phyloP scores from a whole-genome alignment of 768 basidiomycete genomes.

The Sarcodon aspratus region DNA sequence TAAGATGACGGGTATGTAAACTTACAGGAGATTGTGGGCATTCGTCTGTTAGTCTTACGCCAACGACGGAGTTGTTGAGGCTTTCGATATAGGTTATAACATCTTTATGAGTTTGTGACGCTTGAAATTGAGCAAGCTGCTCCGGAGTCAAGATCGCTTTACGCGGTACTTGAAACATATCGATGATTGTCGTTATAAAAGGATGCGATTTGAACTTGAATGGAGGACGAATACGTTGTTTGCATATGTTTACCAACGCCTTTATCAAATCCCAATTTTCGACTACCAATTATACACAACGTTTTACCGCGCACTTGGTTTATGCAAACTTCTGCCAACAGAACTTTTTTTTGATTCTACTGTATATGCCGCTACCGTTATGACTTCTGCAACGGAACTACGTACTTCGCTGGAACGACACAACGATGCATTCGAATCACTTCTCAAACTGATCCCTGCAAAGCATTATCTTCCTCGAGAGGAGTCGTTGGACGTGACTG shows the following conservation, averaged over 20 bases:
- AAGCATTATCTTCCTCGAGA: slow-evolving; percentile 77
- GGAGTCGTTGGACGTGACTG: slow-evolving; percentile 39
- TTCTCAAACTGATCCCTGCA: slow-evolving; percentile 80
- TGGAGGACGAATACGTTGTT: background rate
- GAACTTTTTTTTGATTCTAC: too few relatives aligned
- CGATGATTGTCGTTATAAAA: slow-evolving; percentile 12
- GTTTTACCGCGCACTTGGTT: too few relatives aligned
- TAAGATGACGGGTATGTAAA: slow-evolving; percentile 6
- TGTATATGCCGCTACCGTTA: background rate
- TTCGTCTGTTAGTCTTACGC: slow-evolving; percentile 62
- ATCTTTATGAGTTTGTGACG: slow-evolving; percentile 54
- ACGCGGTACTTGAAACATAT: slow-evolving; percentile 34
- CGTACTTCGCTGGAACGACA: slow-evolving; percentile 66
- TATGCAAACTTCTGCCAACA: too few relatives aligned
- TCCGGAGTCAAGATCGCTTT: slow-evolving; percentile 69
- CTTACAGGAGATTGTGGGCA: slow-evolving; percentile 51
- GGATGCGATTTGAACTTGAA: background rate
- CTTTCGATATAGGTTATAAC: slow-evolving; percentile 62
- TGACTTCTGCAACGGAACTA: slow-evolving; percentile 34
- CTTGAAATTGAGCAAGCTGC: slow-evolving; percentile 77
- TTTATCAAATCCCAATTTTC: too few relatives aligned
- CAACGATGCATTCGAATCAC: slow-evolving; percentile 76
- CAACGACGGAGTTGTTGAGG: slow-evolving; percentile 67
- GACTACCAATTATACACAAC: too few relatives aligned
- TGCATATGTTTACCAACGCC: background rate